Percentiles rank a stretch among this genome's conserved stretches.
Evolutionary conservation across 129 eudicot genomes (phyloP).

Genomic region (Heracleum sosnowskyi): DNA sequence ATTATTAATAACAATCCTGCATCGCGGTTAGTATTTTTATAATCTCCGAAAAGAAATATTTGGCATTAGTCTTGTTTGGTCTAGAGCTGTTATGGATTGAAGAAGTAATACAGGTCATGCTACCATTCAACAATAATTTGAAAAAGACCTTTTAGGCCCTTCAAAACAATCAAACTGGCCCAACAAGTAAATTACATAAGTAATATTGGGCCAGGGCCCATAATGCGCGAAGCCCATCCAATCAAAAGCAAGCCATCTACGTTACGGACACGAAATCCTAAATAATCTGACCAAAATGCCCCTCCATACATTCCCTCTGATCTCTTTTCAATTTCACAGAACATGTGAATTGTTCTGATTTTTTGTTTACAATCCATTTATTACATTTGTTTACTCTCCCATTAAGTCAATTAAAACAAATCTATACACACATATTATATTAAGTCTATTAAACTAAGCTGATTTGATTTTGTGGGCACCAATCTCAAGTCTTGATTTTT

Average conservation of each 20-base stretch:
- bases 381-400: background rate
- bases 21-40: too few species aligned
- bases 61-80: too few species aligned
- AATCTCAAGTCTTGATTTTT: background rate
- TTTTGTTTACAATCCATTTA: background rate
- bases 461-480: slow-evolving; percentile 8
- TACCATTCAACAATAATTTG: too few species aligned
- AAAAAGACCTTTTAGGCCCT: too few species aligned
- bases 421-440: background rate
- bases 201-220: background rate
- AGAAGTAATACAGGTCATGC: too few species aligned
- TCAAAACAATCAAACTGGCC: background rate
- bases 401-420: background rate
- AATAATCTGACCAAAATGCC: background rate
- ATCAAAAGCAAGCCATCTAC: background rate
- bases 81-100: too few species aligned
- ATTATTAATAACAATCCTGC: too few species aligned
- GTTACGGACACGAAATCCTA: background rate
- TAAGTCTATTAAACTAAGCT: background rate
- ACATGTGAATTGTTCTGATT: background rate
- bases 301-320: background rate
- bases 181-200: background rate
- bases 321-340: background rate
- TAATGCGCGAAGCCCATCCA: background rate
- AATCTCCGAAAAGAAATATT: too few species aligned